Base-by-base conservation (phyloP, 371 early-diverging fungal genomes). In the Capillidium rhysosporum region DNA sequence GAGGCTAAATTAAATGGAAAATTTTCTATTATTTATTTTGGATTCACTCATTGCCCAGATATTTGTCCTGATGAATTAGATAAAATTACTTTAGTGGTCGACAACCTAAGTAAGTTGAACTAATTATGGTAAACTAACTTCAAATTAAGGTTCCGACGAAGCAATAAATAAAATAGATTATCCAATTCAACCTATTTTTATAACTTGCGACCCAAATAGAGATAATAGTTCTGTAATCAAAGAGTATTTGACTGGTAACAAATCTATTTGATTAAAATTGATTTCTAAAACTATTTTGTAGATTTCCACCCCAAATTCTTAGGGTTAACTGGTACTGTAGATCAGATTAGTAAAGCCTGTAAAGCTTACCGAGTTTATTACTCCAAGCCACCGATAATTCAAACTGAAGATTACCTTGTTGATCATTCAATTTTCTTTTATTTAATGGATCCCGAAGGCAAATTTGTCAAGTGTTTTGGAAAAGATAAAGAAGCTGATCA, bases 341-440 rank as follows among this genome's bases (percentile, higher is more conserved):
- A 86, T 0, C 82, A 88, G 52, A 78, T 97, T 54, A 79, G 79
- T 31, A 65, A 70, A 31, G 80, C 83, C 1, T 93, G 94, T 49
- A 90, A 88, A 67, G 70, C 84, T 0, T 97, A 89, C 65, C 80
- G 98, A 16, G 86, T 97, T 31, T 97, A 97, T 67, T 90, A 86
- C 49, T 70, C 74, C 56, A 75, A 83, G 66, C 75, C 94, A 34
- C 92, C 94, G 21, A 75, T 82, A 40, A 85, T 88, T 41, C 74
- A 78, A 21, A 82, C 80, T 34, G 82, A 86, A 52, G 95, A 97
- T 59, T 97, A 97, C 57, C 63, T 97, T 31, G 96, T 97, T 7
- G 98, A 97, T 58, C 98, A 97, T 65, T 90, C 92, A 41, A 95
- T 95, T 63, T 97, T 93, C 70, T 89, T 93, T 58, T 97, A 93